Evolutionary conservation across 441 rosid species (phyloP).

Genomic region (Syzygium syzygioides): DNA sequence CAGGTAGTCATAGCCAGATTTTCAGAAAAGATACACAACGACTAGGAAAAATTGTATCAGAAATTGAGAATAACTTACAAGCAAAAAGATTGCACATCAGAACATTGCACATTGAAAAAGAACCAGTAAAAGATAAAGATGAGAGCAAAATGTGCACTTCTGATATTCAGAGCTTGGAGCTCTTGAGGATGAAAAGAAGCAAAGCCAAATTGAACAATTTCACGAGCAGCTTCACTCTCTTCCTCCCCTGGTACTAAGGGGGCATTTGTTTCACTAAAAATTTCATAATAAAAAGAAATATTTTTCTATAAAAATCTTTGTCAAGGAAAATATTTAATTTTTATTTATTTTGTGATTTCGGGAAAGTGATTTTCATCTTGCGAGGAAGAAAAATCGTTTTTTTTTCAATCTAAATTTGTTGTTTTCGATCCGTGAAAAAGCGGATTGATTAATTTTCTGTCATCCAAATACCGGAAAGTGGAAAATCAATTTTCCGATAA

Average conservation of each 20-base stretch:
- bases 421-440: rapidly evolving
- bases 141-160: neutral
- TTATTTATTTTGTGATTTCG: neutral
- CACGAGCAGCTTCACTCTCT: neutral
- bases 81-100: neutral
- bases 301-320: neutral
- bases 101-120: neutral
- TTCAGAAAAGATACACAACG: neutral
- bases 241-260: neutral
- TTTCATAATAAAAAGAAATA: neutral
- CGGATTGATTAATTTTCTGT: rapidly evolving
- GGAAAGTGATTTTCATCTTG: neutral
- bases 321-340: neutral
- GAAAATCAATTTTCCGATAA: neutral
- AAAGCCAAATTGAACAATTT: neutral
- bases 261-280: neutral
- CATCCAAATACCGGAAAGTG: neutral
- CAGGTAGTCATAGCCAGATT: neutral
- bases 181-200: neutral
- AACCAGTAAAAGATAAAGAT: neutral
- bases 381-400: neutral
- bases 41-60: neutral
- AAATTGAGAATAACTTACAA: neutral
- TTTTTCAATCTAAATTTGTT: neutral
- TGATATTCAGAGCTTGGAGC: neutral